Evolutionary conservation across 805 yeast genomes (phyloP).

Genomic region (Kuraishia capsulata): DNA sequence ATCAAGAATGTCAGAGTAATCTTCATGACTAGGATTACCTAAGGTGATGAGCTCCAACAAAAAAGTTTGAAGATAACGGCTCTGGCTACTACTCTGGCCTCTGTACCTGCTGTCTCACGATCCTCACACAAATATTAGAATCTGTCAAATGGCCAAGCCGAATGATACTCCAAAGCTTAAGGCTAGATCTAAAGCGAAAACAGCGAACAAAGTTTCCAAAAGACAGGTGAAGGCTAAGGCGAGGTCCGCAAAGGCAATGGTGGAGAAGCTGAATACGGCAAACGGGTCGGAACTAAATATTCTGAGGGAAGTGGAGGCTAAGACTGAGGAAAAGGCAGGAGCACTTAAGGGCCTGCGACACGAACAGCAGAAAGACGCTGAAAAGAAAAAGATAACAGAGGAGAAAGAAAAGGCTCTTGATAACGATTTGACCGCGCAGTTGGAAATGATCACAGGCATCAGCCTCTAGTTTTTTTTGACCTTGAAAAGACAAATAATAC

Average conservation of each 20-base stretch:
- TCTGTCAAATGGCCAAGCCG: too few species aligned
- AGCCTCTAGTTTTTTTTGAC: slow-evolving; percentile 21
- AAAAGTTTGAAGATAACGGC: too few species aligned
- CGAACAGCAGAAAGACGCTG: slow-evolving; percentile 30
- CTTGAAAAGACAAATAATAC: not conserved
- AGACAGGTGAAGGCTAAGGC: slow-evolving; percentile 8
- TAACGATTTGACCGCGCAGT: slow-evolving; percentile 32
- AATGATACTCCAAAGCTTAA: too few species aligned
- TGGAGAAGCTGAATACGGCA: slow-evolving; percentile 15
- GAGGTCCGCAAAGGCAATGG: slow-evolving; percentile 14
- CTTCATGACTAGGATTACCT: too few species aligned
- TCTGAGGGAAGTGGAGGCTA: not conserved
- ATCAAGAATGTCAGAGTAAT: too few species aligned
- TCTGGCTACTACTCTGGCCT: too few species aligned
- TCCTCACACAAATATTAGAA: too few species aligned
- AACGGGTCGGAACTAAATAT: not conserved
- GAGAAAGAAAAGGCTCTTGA: slow-evolving; percentile 24
- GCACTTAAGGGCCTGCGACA: slow-evolving; percentile 27
- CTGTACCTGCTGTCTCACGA: too few species aligned
- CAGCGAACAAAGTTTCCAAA: slow-evolving; percentile 1
- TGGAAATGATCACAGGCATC: slow-evolving; percentile 39
- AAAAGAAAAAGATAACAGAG: slow-evolving; percentile 11
- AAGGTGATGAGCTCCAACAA: too few species aligned
- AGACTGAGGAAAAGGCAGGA: slow-evolving; percentile 11
- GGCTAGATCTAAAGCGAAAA: too few species aligned